A percentile compares a stretch with the other conserved stretches of the same genome.
Evolutionary conservation across 352 stramenopile genomes (phyloP).

Genomic region (Globisporangium megalacanthum): DNA sequence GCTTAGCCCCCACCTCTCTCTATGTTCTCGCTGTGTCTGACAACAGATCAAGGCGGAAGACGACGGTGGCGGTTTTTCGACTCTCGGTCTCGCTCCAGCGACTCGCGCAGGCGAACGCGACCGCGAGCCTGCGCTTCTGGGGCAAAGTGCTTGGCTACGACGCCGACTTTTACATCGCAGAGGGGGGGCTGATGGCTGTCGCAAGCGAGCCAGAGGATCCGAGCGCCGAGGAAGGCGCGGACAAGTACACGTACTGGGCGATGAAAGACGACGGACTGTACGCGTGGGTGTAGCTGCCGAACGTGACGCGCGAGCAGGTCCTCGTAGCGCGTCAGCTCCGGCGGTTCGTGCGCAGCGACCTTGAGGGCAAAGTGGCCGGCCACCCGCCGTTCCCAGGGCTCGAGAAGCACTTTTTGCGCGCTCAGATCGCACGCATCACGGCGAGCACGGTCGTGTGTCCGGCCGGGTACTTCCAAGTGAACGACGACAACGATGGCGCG

Average conservation of each 20-base stretch:
- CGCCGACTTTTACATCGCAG: conserved; percentile 80
- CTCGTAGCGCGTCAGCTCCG: conserved; percentile 68
- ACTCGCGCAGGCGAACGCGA: conserved; percentile 46
- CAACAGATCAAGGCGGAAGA: conserved; percentile 43
- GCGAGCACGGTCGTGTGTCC: conserved; percentile 77
- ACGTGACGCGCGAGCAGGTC: conserved; percentile 73
- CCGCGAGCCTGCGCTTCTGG: conserved; percentile 82
- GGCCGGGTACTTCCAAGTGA: conserved; percentile 77
- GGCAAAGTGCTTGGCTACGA: conserved; percentile 76
- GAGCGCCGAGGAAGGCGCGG: conserved; percentile 56
- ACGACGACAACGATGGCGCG: conserved; percentile 50
- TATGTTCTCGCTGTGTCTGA: background rate
- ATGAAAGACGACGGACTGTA: conserved; percentile 78
- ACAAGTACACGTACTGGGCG: conserved; percentile 90
- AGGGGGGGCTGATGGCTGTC: conserved; percentile 47
- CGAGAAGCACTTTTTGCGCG: conserved; percentile 84
- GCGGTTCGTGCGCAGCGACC: conserved; percentile 75
- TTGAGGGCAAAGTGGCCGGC: conserved; percentile 71
- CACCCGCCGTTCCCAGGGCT: conserved; percentile 87
- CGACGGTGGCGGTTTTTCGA: conserved; percentile 46
- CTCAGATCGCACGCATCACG: conserved; percentile 88
- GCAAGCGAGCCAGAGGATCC: conserved; percentile 55
- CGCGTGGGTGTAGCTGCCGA: conserved; percentile 80
- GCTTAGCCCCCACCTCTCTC: background rate
- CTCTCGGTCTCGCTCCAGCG: conserved; percentile 58